Evolutionary conservation across 345 rosid genomes (phyloP), one percentile per base, ranked within the genome.

Genomic region (Sisymbrium irio): DNA sequence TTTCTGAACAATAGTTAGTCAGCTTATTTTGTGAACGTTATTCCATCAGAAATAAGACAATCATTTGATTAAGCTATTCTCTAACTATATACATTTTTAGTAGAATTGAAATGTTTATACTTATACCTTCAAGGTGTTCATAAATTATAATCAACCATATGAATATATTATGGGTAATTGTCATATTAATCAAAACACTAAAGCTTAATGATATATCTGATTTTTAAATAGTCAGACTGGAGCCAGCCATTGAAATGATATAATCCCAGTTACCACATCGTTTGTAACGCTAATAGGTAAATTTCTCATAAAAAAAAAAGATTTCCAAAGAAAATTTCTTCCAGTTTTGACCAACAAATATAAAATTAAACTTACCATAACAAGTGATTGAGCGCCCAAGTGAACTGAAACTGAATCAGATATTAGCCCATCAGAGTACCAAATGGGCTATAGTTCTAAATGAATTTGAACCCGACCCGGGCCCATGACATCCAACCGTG

Each of bases 401-500:
- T n/a, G n/a, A n/a, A n/a, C n/a, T n/a, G n/a, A n/a, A n/a, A n/a
- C 64, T 22, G 27, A 47, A 30, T 30, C 42, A 27, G 28, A 45
- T 12, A 22, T 3, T 45, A 45, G 46, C 9, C n/a, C 46, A 22
- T 3, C 37, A 35, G 36, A 22, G 6, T 22, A 22, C 30, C 22
- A 22, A 22, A 36, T 20, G 66, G 35, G 78, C 28, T 57, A 30
- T 15, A 5, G 64, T 55, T 22, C 15, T 12, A 3, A 41, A 51
- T 20, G 20, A 14, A 20, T 45, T 13, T 39, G 0, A 42, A 51
- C 30, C 40, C 22, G 25, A 2, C 36, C 57, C 58, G 20, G 50
- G 64, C 74, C 65, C 59, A 68, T 60, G 18, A 60, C 9, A 4
- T 54, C 63, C 2, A 9, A 67, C 42, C 17, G n/a, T 51, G 14